Conservation (phyloP, 495 filamentous ascomycete genomes). For the Trichocladium uniseriatum region DNA sequence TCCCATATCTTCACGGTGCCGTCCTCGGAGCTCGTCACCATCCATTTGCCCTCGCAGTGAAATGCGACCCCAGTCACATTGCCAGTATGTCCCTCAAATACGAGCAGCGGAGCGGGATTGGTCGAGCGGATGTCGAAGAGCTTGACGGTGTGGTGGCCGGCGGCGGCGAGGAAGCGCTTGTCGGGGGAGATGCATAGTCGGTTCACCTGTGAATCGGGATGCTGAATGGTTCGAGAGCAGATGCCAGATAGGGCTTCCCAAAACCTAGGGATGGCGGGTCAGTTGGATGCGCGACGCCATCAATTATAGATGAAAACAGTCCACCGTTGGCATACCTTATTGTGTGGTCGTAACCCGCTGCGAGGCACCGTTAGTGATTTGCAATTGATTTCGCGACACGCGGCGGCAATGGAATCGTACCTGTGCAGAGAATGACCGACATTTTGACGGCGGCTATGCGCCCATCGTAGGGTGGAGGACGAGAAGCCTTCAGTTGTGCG, state of each 20-base stretch:
- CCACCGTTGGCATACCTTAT: conserved; percentile 58
- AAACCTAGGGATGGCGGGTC: conserved; percentile 48
- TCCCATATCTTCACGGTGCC: conserved; percentile 99
- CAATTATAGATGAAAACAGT: not conserved
- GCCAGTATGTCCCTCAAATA: conserved; percentile 89
- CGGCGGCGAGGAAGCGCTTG: conserved; percentile 90
- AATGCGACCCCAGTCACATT: conserved; percentile 96
- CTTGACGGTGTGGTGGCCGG: conserved; percentile 89
- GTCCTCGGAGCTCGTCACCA: conserved; percentile 98
- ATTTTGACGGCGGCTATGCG: conserved; percentile 36
- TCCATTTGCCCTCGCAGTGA: conserved; percentile 98
- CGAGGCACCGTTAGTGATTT: conserved; percentile 10
- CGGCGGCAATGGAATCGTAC: conserved; percentile 37
- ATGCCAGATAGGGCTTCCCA: conserved; percentile 98
- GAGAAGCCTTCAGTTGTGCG: not conserved
- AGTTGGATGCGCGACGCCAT: too few relatives aligned
- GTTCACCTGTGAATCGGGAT: conserved; percentile 96
- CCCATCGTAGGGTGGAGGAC: conserved; percentile 6
- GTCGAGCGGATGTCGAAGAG: conserved; percentile 96
- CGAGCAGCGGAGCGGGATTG: conserved; percentile 82
- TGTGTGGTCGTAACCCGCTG: conserved; percentile 97
- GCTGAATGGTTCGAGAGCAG: conserved; percentile 94
- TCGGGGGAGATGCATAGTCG: conserved; percentile 96
- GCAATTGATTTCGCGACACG: not conserved
- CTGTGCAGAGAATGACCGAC: conserved; percentile 84